phyloP scores from a whole-genome alignment of 345 rosid species.

The Erysimum cheiranthoides region DNA sequence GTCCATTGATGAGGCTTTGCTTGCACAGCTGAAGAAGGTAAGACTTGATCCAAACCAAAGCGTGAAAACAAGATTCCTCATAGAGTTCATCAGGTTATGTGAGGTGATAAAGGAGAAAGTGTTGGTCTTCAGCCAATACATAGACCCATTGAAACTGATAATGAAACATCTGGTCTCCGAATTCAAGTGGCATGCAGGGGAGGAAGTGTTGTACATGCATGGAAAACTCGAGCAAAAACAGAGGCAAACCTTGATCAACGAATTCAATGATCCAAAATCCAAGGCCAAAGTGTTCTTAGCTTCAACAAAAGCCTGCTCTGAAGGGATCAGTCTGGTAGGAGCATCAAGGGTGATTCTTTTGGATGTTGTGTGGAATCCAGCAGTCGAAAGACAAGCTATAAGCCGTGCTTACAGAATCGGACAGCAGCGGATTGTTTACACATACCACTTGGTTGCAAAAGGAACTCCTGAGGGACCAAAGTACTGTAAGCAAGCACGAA shows the following conservation, averaged over 20 bases:
- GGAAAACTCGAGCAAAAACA: conserved; percentile 50
- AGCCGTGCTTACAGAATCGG: conserved; percentile 81
- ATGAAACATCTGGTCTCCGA: conserved; percentile 46
- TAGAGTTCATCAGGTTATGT: conserved; percentile 55
- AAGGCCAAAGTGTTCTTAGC: conserved; percentile 69
- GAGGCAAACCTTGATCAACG: conserved; percentile 56
- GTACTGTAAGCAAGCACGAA: conserved; percentile 54
- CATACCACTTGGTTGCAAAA: conserved; percentile 63
- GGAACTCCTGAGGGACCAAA: conserved; percentile 65
- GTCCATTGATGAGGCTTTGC: conserved; percentile 26
- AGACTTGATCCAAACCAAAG: conserved; percentile 55
- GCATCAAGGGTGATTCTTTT: conserved; percentile 76
- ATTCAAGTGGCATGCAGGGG: conserved; percentile 54
- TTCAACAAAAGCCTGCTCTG: conserved; percentile 71
- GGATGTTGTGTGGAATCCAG: conserved; percentile 81
- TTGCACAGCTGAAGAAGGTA: conserved; percentile 42
- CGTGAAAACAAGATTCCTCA: conserved; percentile 61
- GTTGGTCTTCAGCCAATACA: conserved; percentile 66
- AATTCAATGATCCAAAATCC: conserved; percentile 58
- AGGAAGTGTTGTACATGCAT: conserved; percentile 57
- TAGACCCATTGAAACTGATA: conserved; percentile 59
- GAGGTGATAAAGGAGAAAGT: conserved; percentile 57
- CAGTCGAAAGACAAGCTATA: conserved; percentile 82
- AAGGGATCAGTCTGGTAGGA: conserved; percentile 76
- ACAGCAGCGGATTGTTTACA: conserved; percentile 59